Percentiles rank a stretch among this genome's conserved stretches.
phyloP scores from a whole-genome alignment of 2,329 filamentous ascomycete species.

The Lasiodiplodia citricola region DNA sequence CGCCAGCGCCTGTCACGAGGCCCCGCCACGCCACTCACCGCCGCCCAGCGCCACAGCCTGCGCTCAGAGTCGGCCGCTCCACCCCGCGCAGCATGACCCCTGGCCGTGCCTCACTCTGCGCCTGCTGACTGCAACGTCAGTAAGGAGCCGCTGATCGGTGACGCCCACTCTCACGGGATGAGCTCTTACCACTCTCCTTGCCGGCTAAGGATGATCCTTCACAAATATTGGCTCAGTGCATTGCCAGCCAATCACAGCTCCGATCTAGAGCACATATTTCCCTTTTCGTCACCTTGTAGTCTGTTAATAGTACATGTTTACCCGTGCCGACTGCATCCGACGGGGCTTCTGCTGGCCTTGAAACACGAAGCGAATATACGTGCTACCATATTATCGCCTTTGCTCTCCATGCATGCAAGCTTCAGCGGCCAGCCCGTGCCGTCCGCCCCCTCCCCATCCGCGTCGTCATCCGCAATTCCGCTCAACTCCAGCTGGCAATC shows the following conservation, averaged over 20 bases:
- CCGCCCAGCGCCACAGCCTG: constrained; percentile 11
- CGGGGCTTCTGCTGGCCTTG: neutral
- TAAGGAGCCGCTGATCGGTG: constrained; percentile 23
- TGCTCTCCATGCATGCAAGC: constrained; percentile 4
- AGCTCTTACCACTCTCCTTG: constrained; percentile 18
- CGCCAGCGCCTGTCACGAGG: constrained; percentile 15
- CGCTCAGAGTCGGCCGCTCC: neutral
- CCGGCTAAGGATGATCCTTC: constrained; percentile 1
- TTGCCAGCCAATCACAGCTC: constrained; percentile 3
- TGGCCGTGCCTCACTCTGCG: constrained; percentile 21
- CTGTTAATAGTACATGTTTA: neutral
- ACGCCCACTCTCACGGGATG: neutral
- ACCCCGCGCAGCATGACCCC: constrained; percentile 23
- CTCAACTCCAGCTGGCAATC: constrained; percentile 8
- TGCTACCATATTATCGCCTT: neutral
- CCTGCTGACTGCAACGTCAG: constrained; percentile 14
- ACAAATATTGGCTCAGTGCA: constrained; percentile 15
- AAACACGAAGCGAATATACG: neutral
- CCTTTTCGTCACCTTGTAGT: neutral
- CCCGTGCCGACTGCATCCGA: neutral
- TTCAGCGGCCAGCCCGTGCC: neutral
- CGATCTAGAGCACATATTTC: neutral
- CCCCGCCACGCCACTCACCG: constrained; percentile 12
- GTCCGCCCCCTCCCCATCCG: neutral
- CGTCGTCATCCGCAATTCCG: constrained; percentile 16